Conservation (phyloP, 495 filamentous ascomycete genomes). For the Lichenothelia convexa region DNA sequence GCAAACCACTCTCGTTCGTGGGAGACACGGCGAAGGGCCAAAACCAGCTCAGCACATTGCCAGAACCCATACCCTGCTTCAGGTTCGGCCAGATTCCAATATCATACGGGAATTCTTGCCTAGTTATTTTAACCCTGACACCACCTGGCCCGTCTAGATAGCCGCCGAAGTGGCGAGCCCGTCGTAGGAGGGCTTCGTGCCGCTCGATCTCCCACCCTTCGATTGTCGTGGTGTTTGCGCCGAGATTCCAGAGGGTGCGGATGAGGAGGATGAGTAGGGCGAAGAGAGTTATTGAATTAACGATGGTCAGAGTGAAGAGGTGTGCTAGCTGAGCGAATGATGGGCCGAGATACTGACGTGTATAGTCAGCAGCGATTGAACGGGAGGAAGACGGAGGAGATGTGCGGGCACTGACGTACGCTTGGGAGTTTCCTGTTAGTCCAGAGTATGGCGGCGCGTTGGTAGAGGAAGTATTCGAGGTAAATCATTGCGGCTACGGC, state of each 20-base stretch:
- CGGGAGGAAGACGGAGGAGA: neutral
- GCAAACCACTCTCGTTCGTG: conserved; percentile 37
- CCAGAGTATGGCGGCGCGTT: conserved; percentile 46
- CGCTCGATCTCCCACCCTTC: conserved; percentile 86
- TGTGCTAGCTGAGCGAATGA: conserved; percentile 38
- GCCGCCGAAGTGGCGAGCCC: conserved; percentile 37
- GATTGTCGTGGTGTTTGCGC: conserved; percentile 61
- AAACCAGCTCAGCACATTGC: conserved; percentile 45
- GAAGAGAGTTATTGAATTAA: conserved; percentile 44
- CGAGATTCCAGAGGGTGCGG: conserved; percentile 37
- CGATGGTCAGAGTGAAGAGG: conserved; percentile 44
- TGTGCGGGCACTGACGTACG: conserved; percentile 21
- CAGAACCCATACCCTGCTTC: conserved; percentile 50
- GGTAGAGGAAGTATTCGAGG: conserved; percentile 39
- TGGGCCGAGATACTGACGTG: conserved; percentile 57
- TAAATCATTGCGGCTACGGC: conserved; percentile 48
- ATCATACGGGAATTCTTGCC: conserved; percentile 82
- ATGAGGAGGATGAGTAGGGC: conserved; percentile 46
- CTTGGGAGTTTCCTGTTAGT: conserved; percentile 46
- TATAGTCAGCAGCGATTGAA: neutral
- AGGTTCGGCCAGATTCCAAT: conserved; percentile 72
- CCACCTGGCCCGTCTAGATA: conserved; percentile 45
- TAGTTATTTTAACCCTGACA: conserved; percentile 31
- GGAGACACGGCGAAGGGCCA: conserved; percentile 42
- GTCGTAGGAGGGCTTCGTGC: conserved; percentile 54